Percentiles rank a stretch among this genome's conserved stretches.
Evolutionary conservation across 1,284 basidiomycete genomes (phyloP).

Genomic region (Phellopilus nigrolimitatus): DNA sequence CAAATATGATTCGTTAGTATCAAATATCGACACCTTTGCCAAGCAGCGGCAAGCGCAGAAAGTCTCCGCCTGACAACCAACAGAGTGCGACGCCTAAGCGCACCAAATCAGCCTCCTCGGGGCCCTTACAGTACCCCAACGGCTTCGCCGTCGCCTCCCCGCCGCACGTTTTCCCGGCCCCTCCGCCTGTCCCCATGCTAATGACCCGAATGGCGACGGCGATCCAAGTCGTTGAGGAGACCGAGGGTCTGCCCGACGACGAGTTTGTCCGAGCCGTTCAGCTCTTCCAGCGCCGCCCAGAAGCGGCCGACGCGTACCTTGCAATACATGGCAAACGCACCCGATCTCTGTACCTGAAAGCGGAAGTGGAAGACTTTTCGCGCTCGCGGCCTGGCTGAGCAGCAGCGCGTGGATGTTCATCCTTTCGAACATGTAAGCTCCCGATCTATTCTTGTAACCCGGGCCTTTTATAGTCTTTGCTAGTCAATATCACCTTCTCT

Average conservation of each 20-base stretch:
- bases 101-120: not conserved
- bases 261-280: conserved; percentile 15
- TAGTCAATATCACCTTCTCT: too few relatives aligned
- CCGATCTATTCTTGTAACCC: too few relatives aligned
- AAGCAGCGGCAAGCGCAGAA: not conserved
- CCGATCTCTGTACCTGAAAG: conserved; percentile 6
- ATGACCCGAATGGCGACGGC: conserved; percentile 5
- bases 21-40: not conserved
- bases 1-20: conserved; percentile 1
- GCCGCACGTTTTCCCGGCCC: not conserved
- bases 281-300: conserved; percentile 11
- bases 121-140: not conserved
- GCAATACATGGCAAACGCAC: conserved; percentile 10
- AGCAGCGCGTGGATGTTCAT: too few relatives aligned
- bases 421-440: too few relatives aligned
- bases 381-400: not conserved
- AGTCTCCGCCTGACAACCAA: not conserved
- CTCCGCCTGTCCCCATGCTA: not conserved
- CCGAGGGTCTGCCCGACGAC: conserved; percentile 7
- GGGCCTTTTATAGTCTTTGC: too few relatives aligned
- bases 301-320: conserved; percentile 13
- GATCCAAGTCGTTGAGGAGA: conserved; percentile 8
- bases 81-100: conserved; percentile 5
- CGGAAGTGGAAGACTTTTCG: conserved; percentile 11
- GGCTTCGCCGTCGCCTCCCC: not conserved